Conservation (phyloP, 176 grass and related monocot species). For the Guadua angustifolia region DNA sequence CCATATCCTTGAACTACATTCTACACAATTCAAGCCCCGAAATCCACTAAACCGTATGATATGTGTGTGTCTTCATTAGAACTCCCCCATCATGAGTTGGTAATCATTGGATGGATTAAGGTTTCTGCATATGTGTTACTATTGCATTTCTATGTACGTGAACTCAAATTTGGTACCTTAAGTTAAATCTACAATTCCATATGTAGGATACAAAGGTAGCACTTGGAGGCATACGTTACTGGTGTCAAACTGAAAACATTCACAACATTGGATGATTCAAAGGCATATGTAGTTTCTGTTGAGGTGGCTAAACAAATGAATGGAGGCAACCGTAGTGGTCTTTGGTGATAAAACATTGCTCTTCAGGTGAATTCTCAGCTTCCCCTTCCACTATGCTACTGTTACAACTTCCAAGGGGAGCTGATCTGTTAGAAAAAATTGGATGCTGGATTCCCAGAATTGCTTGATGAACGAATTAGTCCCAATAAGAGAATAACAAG, state of each 20-base stretch:
- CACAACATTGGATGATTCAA: conserved; percentile 53
- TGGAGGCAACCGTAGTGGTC: conserved; percentile 51
- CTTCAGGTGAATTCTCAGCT: conserved; percentile 66
- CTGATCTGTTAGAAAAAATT: conserved; percentile 38
- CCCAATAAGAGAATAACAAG: neutral
- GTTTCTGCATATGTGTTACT: neutral
- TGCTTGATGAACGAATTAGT: conserved; percentile 28
- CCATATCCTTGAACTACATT: neutral
- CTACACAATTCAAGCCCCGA: neutral
- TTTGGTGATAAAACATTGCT: conserved; percentile 56
- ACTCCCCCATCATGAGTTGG: neutral
- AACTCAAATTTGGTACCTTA: conserved; percentile 30
- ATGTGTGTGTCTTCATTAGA: conserved; percentile 9
- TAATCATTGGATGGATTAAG: conserved; percentile 7
- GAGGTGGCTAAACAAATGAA: conserved; percentile 61
- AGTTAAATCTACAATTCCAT: conserved; percentile 54
- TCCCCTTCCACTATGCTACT: conserved; percentile 43
- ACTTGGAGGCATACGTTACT: conserved; percentile 54
- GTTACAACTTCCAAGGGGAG: conserved; percentile 50
- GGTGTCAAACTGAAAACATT: conserved; percentile 50
- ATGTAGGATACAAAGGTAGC: conserved; percentile 61
- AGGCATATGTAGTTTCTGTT: conserved; percentile 54
- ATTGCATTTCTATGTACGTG: conserved; percentile 2
- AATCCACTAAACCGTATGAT: neutral
- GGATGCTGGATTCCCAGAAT: neutral